Percentiles rank a stretch among this genome's conserved stretches.
Conservation (phyloP, 1,284 basidiomycete species). For the Ustilago nuda region DNA sequence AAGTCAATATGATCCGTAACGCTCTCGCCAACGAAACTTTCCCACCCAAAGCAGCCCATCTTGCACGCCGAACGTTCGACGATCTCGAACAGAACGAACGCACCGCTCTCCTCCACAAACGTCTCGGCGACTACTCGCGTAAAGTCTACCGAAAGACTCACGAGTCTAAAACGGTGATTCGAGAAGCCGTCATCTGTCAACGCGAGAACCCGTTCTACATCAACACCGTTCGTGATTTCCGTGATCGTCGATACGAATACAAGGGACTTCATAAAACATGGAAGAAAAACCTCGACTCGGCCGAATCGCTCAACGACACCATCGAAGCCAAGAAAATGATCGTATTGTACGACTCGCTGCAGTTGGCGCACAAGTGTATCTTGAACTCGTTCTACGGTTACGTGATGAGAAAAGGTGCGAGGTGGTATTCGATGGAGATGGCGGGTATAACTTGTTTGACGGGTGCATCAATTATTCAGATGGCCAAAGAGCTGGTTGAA, state of each 20-base stretch:
- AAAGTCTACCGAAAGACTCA: slow-evolving; percentile 99
- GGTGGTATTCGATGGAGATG: slow-evolving; percentile 99
- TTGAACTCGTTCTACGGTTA: slow-evolving; percentile 99
- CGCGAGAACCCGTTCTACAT: slow-evolving; percentile 99
- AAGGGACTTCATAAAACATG: slow-evolving; percentile 98
- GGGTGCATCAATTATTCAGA: slow-evolving; percentile 98
- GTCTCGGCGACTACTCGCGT: slow-evolving; percentile 95
- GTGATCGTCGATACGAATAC: slow-evolving; percentile 98
- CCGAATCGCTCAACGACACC: slow-evolving; percentile 80
- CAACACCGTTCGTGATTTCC: slow-evolving; percentile 95
- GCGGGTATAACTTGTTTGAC: slow-evolving; percentile 99
- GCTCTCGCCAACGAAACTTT: slow-evolving; percentile 95
- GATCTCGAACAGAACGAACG: slow-evolving; percentile 90
- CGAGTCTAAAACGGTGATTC: slow-evolving; percentile 94
- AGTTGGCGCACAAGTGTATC: slow-evolving; percentile 99
- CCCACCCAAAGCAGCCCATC: slow-evolving; percentile 81
- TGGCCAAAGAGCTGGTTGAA: slow-evolving; percentile 95
- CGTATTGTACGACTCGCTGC: slow-evolving; percentile 98
- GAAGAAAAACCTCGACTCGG: slow-evolving; percentile 96
- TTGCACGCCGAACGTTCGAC: slow-evolving; percentile 81
- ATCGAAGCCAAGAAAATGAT: slow-evolving; percentile 99
- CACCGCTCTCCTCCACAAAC: slow-evolving; percentile 91
- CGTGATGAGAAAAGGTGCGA: slow-evolving; percentile 98
- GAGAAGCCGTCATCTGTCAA: slow-evolving; percentile 96
- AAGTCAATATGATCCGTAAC: slow-evolving; percentile 99